Conservation (phyloP, 208 protist genomes). For the Balamuthia mandrillaris region DNA sequence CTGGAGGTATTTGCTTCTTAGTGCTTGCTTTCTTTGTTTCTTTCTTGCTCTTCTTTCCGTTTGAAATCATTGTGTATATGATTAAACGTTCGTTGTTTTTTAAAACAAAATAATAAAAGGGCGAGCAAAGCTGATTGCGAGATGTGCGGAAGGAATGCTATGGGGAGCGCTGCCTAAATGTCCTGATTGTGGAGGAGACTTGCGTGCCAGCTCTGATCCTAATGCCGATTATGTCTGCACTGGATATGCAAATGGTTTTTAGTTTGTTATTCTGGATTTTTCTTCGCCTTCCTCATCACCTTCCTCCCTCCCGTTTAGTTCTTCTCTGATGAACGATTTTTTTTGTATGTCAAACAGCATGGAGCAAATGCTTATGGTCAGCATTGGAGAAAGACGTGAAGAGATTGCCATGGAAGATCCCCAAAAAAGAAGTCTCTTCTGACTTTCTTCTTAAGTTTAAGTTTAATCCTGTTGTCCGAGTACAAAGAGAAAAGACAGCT, state of each 20-base stretch:
- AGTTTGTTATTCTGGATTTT: background rate
- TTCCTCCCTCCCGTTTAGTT: background rate
- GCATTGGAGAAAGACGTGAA: background rate
- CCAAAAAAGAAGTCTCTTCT: background rate
- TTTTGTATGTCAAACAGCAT: background rate
- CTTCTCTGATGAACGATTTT: background rate
- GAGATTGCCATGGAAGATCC: constrained; percentile 2
- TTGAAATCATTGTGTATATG: background rate
- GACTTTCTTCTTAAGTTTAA: background rate
- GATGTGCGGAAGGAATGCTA: constrained; percentile 22
- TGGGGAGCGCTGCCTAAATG: background rate
- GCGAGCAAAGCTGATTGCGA: background rate
- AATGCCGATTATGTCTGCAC: background rate
- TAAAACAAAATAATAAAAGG: background rate
- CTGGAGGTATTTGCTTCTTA: too few relatives aligned
- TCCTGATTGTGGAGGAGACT: background rate
- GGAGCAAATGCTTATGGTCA: constrained; percentile 25
- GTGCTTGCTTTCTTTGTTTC: background rate
- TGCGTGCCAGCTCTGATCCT: background rate
- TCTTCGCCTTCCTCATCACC: background rate
- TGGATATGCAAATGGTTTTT: background rate
- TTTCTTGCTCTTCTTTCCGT: background rate
- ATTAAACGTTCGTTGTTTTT: background rate
- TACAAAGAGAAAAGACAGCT: background rate
- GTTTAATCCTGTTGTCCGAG: background rate